Conservation (phyloP, 768 basidiomycete species). For the Psilocybe tampanensis region DNA sequence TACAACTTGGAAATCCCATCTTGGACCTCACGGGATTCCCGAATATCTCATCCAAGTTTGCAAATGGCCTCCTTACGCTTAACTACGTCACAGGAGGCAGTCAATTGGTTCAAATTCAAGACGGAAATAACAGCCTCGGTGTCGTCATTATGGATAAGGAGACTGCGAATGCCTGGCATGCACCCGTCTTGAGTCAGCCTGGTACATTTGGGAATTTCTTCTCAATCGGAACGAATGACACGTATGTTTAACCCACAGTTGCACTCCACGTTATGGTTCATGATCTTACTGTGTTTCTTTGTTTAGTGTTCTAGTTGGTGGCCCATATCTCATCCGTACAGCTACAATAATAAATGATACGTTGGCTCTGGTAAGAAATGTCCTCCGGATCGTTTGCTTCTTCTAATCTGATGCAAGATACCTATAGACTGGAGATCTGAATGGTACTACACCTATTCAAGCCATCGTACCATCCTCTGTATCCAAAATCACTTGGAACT, state of each 20-base stretch:
- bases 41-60: slow-evolving; percentile 32
- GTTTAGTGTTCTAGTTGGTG: slow-evolving; percentile 45
- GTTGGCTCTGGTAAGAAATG: slow-evolving; percentile 31
- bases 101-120: slow-evolving; percentile 35
- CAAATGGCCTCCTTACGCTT: slow-evolving; percentile 40
- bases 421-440: slow-evolving; percentile 47
- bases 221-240: slow-evolving; percentile 46
- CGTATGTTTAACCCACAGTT: slow-evolving; percentile 25
- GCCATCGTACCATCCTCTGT: slow-evolving; percentile 42
- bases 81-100: slow-evolving; percentile 36
- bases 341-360: slow-evolving; percentile 42
- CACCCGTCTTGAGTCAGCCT: slow-evolving; percentile 41
- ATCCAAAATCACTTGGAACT: slow-evolving; percentile 44
- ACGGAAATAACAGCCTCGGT: slow-evolving; percentile 28
- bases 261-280: not conserved
- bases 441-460: slow-evolving; percentile 49
- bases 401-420: not conserved
- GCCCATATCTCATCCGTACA: slow-evolving; percentile 56
- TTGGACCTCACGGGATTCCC: slow-evolving; percentile 32
- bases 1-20: slow-evolving; percentile 31
- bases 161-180: slow-evolving; percentile 52
- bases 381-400: not conserved
- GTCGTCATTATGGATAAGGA: slow-evolving; percentile 45
- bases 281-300: not conserved
- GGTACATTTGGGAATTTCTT: slow-evolving; percentile 44